A percentile compares a stretch with the other conserved stretches of the same genome.
Conservation (phyloP, 2,329 filamentous ascomycete genomes). For the Cadophora luteo-olivacea region DNA sequence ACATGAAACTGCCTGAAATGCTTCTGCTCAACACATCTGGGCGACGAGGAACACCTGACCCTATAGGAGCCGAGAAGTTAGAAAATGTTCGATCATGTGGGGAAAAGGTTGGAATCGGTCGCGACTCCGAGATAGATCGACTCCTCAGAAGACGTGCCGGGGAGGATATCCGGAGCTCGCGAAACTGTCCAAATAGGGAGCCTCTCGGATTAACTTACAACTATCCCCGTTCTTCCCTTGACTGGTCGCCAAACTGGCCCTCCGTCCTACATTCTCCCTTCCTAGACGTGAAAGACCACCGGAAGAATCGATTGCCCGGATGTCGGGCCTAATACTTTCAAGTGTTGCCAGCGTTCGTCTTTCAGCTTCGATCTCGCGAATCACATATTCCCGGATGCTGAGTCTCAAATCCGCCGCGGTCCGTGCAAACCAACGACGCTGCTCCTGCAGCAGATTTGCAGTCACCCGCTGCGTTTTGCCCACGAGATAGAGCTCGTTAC, state of each 20-base stretch:
- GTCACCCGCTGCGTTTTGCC: conserved; percentile 91
- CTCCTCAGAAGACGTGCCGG: conserved; percentile 3
- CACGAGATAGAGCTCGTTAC: conserved; percentile 79
- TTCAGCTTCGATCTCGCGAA: conserved; percentile 95
- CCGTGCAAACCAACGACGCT: conserved; percentile 87
- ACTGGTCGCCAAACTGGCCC: conserved; percentile 80
- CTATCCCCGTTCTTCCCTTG: conserved; percentile 98
- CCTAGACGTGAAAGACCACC: conserved; percentile 90
- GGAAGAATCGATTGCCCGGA: conserved; percentile 88
- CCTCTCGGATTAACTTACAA: conserved; percentile 19
- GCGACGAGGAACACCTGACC: conserved; percentile 88
- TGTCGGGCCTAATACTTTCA: conserved; percentile 92
- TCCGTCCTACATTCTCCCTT: conserved; percentile 74
- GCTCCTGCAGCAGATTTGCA: conserved; percentile 84
- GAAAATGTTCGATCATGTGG: conserved; percentile 2
- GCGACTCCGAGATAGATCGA: neutral
- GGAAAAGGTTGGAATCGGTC: neutral
- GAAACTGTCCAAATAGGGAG: conserved; percentile 7
- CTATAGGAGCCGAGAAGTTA: conserved; percentile 47
- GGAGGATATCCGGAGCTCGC: conserved; percentile 15
- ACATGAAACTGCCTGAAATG: conserved; percentile 74
- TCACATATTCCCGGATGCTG: conserved; percentile 88
- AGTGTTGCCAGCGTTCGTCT: conserved; percentile 88
- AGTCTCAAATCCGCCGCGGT: conserved; percentile 84
- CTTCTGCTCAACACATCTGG: conserved; percentile 79